phyloP scores from a whole-genome alignment of 1,139 yeast species.

The Kluyveromyces sp. region DNA sequence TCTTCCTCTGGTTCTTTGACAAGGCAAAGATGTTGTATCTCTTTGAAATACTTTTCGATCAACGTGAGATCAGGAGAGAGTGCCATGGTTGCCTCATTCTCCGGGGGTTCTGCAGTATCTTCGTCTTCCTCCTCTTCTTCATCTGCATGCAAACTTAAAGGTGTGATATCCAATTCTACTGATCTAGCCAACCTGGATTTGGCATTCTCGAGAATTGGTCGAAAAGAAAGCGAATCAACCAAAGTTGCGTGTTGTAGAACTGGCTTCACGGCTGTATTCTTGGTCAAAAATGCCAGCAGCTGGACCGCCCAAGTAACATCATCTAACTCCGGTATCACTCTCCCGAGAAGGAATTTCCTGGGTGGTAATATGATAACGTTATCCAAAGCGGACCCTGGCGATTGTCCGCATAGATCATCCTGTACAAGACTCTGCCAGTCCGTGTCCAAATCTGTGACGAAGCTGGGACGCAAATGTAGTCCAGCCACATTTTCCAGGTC shows the following conservation, averaged over 20 bases:
- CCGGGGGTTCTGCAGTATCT: slow-evolving; percentile 3
- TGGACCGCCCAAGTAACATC: slow-evolving; percentile 93
- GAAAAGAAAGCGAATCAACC: slow-evolving; percentile 38
- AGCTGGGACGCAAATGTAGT: slow-evolving; percentile 7
- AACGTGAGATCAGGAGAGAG: slow-evolving; percentile 6
- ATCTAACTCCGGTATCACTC: slow-evolving; percentile 79
- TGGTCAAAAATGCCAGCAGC: slow-evolving; percentile 84
- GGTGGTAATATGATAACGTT: slow-evolving; percentile 37
- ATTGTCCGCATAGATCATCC: slow-evolving; percentile 4
- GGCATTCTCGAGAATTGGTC: slow-evolving; percentile 25
- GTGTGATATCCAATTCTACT: slow-evolving; percentile 10
- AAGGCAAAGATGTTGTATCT: slow-evolving; percentile 4
- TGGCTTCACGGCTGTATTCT: slow-evolving; percentile 74
- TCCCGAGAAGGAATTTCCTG: slow-evolving; percentile 65
- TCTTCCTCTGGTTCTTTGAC: slow-evolving; percentile 1
- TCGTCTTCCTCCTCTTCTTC: slow-evolving; percentile 5
- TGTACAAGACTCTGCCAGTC: slow-evolving; percentile 10
- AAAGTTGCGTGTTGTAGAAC: slow-evolving; percentile 65
- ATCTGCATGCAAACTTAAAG: slow-evolving; percentile 5
- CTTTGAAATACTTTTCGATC: slow-evolving; percentile 6
- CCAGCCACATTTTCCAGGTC: slow-evolving; percentile 9
- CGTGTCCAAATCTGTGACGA: slow-evolving; percentile 10
- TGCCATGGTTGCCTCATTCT: slow-evolving; percentile 3
- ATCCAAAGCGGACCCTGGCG: slow-evolving; percentile 6
- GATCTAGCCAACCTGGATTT: slow-evolving; percentile 5